These are phyloP conservation scores for Aspergillus luchuensis DNA, from an alignment of 2,329 filamentous ascomycete species.

Conservation along the genomic window DNA sequence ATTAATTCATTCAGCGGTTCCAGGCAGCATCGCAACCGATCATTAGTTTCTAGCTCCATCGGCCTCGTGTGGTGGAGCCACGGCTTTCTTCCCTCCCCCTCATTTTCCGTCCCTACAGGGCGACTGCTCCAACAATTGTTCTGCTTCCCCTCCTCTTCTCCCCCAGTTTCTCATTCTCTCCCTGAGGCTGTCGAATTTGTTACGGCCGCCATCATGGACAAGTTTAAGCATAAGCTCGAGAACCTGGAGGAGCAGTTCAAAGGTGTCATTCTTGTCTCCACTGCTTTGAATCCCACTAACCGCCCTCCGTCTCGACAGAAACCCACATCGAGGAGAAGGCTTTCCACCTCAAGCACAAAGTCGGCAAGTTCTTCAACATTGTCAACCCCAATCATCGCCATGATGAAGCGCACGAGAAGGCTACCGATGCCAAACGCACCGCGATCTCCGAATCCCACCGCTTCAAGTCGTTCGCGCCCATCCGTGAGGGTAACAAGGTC, in stretches of 20 bases:
- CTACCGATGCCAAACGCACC: conserved; percentile 77
- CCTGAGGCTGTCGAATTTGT: not conserved
- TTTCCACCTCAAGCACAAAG: conserved; percentile 61
- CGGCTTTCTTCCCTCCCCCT: not conserved
- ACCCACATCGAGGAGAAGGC: conserved; percentile 53
- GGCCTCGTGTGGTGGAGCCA: conserved; percentile 1
- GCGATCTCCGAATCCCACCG: conserved; percentile 73
- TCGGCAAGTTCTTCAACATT: conserved; percentile 66
- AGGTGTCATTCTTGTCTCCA: conserved; percentile 26
- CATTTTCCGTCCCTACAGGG: not conserved
- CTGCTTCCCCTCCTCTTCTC: not conserved
- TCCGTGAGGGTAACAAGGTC: conserved; percentile 78
- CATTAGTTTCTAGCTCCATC: not conserved
- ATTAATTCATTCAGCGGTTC: not conserved
- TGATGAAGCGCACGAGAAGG: conserved; percentile 87
- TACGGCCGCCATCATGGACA: conserved; percentile 24
- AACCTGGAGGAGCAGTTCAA: conserved; percentile 30
- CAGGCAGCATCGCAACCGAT: conserved; percentile 6
- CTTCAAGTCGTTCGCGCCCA: conserved; percentile 88
- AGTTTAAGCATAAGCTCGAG: conserved; percentile 30
- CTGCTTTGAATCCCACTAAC: conserved; percentile 4
- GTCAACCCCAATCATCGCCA: conserved; percentile 89
- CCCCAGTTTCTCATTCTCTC: not conserved
- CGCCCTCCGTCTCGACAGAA: conserved; percentile 24
- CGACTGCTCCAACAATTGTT: not conserved